Evolutionary conservation across 768 basidiomycete species (phyloP).

Genomic region (Lactifluus echinatus): DNA sequence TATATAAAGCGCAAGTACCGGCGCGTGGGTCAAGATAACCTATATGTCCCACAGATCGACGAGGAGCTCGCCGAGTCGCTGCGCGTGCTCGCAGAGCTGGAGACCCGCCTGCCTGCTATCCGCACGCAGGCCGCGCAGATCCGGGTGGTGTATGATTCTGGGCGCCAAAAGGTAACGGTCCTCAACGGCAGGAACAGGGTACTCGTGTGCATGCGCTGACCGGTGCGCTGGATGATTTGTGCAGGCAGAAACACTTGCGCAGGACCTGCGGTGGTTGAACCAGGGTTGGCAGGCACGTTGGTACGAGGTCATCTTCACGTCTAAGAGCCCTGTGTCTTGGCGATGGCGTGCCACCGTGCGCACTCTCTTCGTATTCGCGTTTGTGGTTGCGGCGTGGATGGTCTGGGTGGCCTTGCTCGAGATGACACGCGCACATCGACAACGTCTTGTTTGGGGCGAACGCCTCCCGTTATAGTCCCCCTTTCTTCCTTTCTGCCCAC

Average conservation of each 20-base stretch:
- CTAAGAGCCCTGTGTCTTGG: slow-evolving; percentile 61
- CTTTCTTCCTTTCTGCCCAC: not conserved
- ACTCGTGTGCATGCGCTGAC: too few species aligned
- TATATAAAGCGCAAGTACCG: slow-evolving; percentile 43
- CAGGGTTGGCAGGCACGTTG: slow-evolving; percentile 71
- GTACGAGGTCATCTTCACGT: slow-evolving; percentile 65
- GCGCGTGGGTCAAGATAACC: slow-evolving; percentile 46
- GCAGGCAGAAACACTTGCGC: slow-evolving; percentile 63
- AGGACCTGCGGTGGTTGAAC: slow-evolving; percentile 65
- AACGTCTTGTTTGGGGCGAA: slow-evolving; percentile 73
- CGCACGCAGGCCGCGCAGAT: slow-evolving; percentile 55
- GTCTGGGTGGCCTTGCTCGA: slow-evolving; percentile 54
- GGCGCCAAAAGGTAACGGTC: slow-evolving; percentile 64
- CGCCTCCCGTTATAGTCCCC: slow-evolving; percentile 54
- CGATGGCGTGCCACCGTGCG: slow-evolving; percentile 62
- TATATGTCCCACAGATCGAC: slow-evolving; percentile 52
- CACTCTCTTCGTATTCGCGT: slow-evolving; percentile 29
- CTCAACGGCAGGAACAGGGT: too few species aligned
- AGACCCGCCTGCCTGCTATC: slow-evolving; percentile 50
- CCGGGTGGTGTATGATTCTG: slow-evolving; percentile 59
- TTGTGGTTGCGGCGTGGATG: slow-evolving; percentile 49
- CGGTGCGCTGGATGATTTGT: too few species aligned
- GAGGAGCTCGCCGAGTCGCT: slow-evolving; percentile 53
- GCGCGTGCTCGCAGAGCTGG: slow-evolving; percentile 47
- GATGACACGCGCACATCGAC: slow-evolving; percentile 64